Conservation (phyloP, 2,329 filamentous ascomycete genomes). For the Aspergillaceae sp. region DNA sequence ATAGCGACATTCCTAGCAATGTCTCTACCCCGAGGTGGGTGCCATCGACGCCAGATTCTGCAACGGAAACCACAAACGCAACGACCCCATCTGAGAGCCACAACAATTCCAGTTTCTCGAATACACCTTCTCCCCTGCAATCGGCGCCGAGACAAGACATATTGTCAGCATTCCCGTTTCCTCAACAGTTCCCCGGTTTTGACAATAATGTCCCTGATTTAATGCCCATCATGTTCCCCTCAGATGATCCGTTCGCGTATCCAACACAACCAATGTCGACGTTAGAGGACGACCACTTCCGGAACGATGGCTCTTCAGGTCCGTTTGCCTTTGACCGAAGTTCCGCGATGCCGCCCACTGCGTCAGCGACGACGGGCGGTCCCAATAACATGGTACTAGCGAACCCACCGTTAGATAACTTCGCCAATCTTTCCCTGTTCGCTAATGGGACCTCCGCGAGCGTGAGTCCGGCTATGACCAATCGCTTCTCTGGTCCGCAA, state of each 20-base stretch:
- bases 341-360: conserved; percentile 8
- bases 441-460: conserved; percentile 10
- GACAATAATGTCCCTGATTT: conserved; percentile 36
- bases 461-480: conserved; percentile 21
- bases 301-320: conserved; percentile 16
- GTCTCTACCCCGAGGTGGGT: conserved; percentile 16
- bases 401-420: conserved; percentile 20
- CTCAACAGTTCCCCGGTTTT: conserved; percentile 25
- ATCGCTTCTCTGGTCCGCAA: conserved; percentile 15
- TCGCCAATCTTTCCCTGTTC: conserved; percentile 20
- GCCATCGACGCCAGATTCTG: conserved; percentile 18
- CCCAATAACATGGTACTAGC: conserved; percentile 10
- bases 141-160: conserved; percentile 10
- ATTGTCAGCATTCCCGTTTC: conserved; percentile 19
- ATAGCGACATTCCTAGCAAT: background rate
- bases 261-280: conserved; percentile 42
- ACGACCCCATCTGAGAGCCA: conserved; percentile 19
- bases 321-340: conserved; percentile 18
- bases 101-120: background rate
- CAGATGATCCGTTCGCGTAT: conserved; percentile 43
- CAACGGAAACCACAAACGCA: conserved; percentile 17
- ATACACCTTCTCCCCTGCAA: conserved; percentile 7
- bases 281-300: conserved; percentile 36
- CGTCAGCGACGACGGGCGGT: conserved; percentile 7
- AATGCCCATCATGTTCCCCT: conserved; percentile 45